phyloP scores from a whole-genome alignment of 2,329 filamentous ascomycete genomes.

The Claviceps quebecensis region DNA sequence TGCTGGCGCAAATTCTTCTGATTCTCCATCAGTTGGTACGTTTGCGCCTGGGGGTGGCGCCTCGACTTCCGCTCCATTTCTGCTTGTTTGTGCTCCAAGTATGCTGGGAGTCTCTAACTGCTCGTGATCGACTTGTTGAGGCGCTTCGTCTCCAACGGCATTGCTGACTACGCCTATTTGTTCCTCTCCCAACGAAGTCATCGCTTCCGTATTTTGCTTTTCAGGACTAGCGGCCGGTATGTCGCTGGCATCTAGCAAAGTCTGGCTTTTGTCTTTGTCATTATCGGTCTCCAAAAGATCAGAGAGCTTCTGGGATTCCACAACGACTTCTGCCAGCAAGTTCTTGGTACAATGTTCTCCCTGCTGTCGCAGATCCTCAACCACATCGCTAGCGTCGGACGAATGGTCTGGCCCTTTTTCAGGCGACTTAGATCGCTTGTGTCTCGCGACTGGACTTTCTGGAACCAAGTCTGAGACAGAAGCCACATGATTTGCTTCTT shows the following conservation, averaged over 20 bases:
- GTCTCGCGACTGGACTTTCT: neutral
- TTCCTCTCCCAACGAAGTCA: neutral
- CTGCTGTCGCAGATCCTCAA: neutral
- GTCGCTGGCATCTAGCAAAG: neutral
- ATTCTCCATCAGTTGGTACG: neutral
- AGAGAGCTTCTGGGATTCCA: neutral
- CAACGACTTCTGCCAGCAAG: neutral
- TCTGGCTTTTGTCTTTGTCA: neutral
- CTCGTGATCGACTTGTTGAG: neutral
- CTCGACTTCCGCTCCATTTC: neutral
- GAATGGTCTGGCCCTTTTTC: too few species aligned
- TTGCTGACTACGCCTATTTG: neutral
- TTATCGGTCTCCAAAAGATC: neutral
- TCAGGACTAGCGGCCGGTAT: neutral
- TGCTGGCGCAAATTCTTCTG: neutral
- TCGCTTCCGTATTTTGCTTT: neutral
- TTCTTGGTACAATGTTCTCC: neutral
- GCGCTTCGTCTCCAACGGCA: neutral
- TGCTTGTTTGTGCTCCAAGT: neutral
- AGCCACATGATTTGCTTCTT: neutral
- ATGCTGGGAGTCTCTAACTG: neutral
- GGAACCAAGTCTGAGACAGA: neutral
- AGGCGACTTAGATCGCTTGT: neutral
- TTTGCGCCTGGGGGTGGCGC: neutral
- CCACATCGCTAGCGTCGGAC: neutral